Conservation (phyloP, 371 early-diverging fungal genomes). For the Syncephalastrum sp. region DNA sequence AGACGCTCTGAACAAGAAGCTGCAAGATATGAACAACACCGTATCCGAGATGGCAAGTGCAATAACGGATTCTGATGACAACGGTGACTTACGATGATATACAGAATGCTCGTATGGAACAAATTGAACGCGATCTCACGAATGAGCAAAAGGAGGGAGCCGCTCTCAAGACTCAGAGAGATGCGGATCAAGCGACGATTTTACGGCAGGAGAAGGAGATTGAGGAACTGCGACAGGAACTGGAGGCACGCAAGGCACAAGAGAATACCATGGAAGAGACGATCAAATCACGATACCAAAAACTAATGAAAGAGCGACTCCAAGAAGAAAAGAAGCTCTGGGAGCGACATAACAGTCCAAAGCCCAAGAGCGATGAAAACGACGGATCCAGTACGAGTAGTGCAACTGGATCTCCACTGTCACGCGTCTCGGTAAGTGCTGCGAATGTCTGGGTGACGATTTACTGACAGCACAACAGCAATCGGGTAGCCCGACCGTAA, state of each 20-base stretch:
- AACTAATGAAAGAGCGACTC: conserved; percentile 37
- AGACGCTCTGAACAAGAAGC: conserved; percentile 25
- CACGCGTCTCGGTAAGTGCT: too few relatives aligned
- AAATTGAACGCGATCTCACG: conserved; percentile 25
- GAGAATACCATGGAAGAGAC: conserved; percentile 37
- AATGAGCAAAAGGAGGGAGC: conserved; percentile 25
- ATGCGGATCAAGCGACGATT: conserved; percentile 21
- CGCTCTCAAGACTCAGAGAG: conserved; percentile 20
- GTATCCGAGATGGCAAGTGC: conserved; percentile 22
- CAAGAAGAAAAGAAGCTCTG: conserved; percentile 39
- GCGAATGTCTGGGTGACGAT: too few relatives aligned
- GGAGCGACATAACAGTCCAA: conserved; percentile 21
- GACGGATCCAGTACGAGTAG: conserved; percentile 1
- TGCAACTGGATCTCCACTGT: not conserved
- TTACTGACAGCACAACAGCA: not conserved
- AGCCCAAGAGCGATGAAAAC: not conserved
- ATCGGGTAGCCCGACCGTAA: conserved; percentile 20
- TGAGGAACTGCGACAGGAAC: conserved; percentile 23
- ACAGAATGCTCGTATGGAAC: conserved; percentile 17
- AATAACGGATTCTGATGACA: not conserved
- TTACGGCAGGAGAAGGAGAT: conserved; percentile 28
- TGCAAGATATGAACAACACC: conserved; percentile 20
- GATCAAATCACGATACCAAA: conserved; percentile 43
- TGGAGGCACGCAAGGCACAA: conserved; percentile 31
- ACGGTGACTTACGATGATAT: not conserved